Evolutionary conservation across 1,284 basidiomycete genomes (phyloP), one percentile per base, ranked within the genome.

Genomic region (Ganoderma multipileum): DNA sequence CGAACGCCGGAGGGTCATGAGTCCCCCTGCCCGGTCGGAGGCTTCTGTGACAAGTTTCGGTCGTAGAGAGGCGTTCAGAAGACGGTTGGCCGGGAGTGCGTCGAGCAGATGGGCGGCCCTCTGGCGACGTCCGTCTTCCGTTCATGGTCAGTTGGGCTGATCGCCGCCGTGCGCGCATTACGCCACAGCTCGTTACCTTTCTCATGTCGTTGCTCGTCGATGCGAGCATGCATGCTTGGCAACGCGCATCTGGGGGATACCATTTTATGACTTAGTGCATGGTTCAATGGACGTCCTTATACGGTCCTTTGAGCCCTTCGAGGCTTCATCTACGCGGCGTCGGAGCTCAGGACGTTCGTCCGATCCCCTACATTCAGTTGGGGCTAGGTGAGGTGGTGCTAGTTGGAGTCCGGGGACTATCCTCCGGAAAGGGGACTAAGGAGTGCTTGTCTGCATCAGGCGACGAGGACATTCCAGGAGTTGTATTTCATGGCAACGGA

Each of bases 1-100:
- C 47, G 47, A 63, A 52, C 63, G 62, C 66, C 70, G 67, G 67
- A 57, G 62, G 39, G 23, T 33, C 42, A 60, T 68, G 65, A 68
- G 65, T 68, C 55, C 18, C 58, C 64, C 61, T 30, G 39, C 39
- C 42, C 33, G 50, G 38, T 41, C 18, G n/a, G 30, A n/a, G 18
- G 42, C 66, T 71, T 68, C 67, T 30, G 38, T 63, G 61, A 62
- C 68, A 66, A 18, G 18, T 47, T 55, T 52, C 59, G 63, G 47
- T 52, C 50, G 55, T 63, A 60, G 47, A 44, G 63, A 26, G 62
- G 62, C 42, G 30, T 64, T 57, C 47, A 52, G 42, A 26, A 30
- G 41, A 55, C 16, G 38, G 14, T 47, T 33, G 38, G 38, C 33
- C 54, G 64, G 60, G 36, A 36, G 55, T 41, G 47, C 41, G 23